phyloP scores from a whole-genome alignment of 441 rosid species.

The Bruguiera hainesii region DNA sequence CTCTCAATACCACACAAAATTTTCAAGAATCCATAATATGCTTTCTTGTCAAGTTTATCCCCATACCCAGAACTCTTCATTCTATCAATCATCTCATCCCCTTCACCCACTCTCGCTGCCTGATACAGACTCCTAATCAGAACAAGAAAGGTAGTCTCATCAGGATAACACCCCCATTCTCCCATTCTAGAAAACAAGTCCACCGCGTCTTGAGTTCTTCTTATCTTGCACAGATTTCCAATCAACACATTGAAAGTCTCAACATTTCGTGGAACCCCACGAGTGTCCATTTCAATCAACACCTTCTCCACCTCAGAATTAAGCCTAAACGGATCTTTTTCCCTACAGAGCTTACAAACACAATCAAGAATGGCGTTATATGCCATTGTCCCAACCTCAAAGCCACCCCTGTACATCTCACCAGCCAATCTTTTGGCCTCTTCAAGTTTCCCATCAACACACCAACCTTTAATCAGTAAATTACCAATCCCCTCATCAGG shows the following conservation, averaged over 20 bases:
- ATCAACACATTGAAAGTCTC: conserved; percentile 83
- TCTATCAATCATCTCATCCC: conserved; percentile 86
- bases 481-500: conserved; percentile 86
- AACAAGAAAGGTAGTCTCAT: conserved; percentile 58
- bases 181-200: conserved; percentile 69
- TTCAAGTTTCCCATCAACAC: conserved; percentile 71
- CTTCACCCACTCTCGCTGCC: conserved; percentile 86
- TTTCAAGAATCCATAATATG: conserved; percentile 66
- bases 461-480: conserved; percentile 86
- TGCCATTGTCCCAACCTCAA: conserved; percentile 66
- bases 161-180: conserved; percentile 79
- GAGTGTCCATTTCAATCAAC: conserved; percentile 74
- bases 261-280: conserved; percentile 80
- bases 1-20: conserved; percentile 92
- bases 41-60: conserved; percentile 50
- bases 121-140: conserved; percentile 79
- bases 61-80: conserved; percentile 77
- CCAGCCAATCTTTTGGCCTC: conserved; percentile 86
- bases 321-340: conserved; percentile 73
- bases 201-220: conserved; percentile 82
- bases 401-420: conserved; percentile 94
- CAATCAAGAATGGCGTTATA: conserved; percentile 79
- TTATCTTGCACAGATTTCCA: conserved; percentile 66
- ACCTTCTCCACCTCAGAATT: conserved; percentile 66
- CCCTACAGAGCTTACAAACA: conserved; percentile 81